Conservation (phyloP, 164 flowering plant genomes). For the Akebia trifoliata region DNA sequence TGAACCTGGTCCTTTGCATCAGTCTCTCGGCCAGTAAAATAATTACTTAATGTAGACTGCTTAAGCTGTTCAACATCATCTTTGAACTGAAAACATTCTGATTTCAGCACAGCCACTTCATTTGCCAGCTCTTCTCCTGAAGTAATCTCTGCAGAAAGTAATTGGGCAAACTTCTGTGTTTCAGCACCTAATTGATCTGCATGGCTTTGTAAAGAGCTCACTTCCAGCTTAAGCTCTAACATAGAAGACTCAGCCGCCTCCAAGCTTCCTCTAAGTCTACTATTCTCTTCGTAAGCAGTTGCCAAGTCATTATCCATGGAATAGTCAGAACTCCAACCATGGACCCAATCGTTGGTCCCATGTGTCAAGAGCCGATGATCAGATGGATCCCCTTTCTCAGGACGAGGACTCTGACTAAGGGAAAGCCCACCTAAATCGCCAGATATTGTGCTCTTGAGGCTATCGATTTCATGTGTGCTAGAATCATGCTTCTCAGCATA, state of each 20-base stretch:
- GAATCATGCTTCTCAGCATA: slow-evolving; percentile 82
- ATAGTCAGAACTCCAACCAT: slow-evolving; percentile 63
- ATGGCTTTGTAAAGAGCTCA: slow-evolving; percentile 59
- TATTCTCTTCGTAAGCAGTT: slow-evolving; percentile 64
- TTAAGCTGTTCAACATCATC: slow-evolving; percentile 44
- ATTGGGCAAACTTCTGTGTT: slow-evolving; percentile 48
- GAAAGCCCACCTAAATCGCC: slow-evolving; percentile 54
- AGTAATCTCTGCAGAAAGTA: slow-evolving; percentile 61
- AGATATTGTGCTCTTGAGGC: slow-evolving; percentile 59
- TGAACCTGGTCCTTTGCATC: slow-evolving; percentile 16
- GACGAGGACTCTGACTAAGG: slow-evolving; percentile 44
- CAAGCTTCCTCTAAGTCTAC: slow-evolving; percentile 58
- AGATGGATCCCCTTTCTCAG: slow-evolving; percentile 51
- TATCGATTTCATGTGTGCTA: slow-evolving; percentile 62
- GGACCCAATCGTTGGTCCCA: slow-evolving; percentile 60
- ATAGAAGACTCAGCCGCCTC: slow-evolving; percentile 72
- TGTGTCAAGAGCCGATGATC: slow-evolving; percentile 35
- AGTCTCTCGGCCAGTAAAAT: slow-evolving; percentile 15
- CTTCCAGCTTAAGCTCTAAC: slow-evolving; percentile 59
- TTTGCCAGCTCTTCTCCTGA: slow-evolving; percentile 60
- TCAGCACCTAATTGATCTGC: slow-evolving; percentile 65
- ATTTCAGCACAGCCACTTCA: slow-evolving; percentile 58
- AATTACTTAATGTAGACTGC: slow-evolving; percentile 24
- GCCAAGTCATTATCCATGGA: slow-evolving; percentile 49
- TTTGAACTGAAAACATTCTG: slow-evolving; percentile 65